Percentiles rank a stretch among this genome's conserved stretches.
Evolutionary conservation across 2,329 filamentous ascomycete genomes (phyloP).

Genomic region (Ophiostoma sp.): DNA sequence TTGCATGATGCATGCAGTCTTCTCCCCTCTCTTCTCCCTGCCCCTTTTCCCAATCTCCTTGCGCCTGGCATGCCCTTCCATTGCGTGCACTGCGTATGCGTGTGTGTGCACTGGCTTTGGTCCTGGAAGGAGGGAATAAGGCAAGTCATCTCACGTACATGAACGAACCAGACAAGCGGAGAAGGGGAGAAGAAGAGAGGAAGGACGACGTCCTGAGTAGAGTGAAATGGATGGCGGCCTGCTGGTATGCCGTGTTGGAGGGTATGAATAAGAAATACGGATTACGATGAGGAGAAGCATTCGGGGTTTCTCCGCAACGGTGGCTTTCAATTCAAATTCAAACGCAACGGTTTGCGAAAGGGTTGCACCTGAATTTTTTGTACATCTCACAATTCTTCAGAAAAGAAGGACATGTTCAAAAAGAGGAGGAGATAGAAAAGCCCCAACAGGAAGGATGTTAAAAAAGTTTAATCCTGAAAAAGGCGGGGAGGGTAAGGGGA

Average conservation of each 20-base stretch:
- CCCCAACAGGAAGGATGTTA: neutral
- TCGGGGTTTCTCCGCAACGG: neutral
- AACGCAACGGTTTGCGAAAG: too few relatives aligned
- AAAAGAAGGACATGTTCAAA: neutral
- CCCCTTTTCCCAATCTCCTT: neutral
- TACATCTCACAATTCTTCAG: neutral
- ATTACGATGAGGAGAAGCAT: neutral
- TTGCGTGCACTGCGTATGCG: neutral
- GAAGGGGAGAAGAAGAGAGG: neutral
- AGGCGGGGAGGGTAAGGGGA: conserved; percentile 18
- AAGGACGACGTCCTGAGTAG: too few relatives aligned
- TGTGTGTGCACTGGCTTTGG: neutral
- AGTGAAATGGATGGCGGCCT: neutral
- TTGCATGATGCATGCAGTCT: conserved; percentile 11
- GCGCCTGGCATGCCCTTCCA: neutral
- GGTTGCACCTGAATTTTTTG: too few relatives aligned
- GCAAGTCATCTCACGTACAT: conserved; percentile 16
- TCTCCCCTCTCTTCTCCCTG: neutral
- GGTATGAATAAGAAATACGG: neutral
- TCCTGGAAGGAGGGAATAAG: neutral
- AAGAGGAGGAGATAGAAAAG: neutral
- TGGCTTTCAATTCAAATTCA: too few relatives aligned
- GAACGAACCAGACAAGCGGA: conserved; percentile 4
- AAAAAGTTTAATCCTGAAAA: conserved; percentile 1
- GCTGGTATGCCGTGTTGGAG: neutral